Evolutionary conservation across 805 yeast genomes (phyloP).

Genomic region (Candida pini): DNA sequence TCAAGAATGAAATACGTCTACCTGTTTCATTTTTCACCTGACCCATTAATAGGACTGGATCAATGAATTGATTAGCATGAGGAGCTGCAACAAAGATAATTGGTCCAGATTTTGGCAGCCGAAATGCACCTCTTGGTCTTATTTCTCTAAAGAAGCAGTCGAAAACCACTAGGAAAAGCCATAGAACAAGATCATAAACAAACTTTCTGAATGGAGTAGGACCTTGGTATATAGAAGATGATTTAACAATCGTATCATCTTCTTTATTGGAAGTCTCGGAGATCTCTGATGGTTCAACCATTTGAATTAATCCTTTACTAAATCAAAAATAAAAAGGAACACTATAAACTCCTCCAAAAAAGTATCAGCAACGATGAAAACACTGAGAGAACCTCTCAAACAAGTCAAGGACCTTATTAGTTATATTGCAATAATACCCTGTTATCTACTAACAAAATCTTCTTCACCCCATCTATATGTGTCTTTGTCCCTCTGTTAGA

Average conservation of each 20-base stretch:
- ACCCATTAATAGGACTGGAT: conserved; percentile 68
- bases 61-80: conserved; percentile 84
- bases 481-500: too few relatives aligned
- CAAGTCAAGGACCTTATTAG: too few relatives aligned
- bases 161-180: conserved; percentile 39
- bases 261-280: background rate
- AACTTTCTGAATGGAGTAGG: conserved; percentile 34
- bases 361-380: too few relatives aligned
- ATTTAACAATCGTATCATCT: background rate
- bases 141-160: conserved; percentile 73
- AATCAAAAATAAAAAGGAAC: too few relatives aligned
- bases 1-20: conserved; percentile 45
- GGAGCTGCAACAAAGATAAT: conserved; percentile 80
- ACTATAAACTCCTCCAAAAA: too few relatives aligned
- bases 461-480: too few relatives aligned
- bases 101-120: conserved; percentile 56
- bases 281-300: too few relatives aligned
- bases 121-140: conserved; percentile 63
- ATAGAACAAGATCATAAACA: conserved; percentile 47
- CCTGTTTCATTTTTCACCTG: conserved; percentile 54
- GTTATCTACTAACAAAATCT: too few relatives aligned
- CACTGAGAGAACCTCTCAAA: too few relatives aligned
- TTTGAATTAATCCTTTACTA: too few relatives aligned
- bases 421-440: too few relatives aligned
- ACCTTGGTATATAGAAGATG: conserved; percentile 26